Evolutionary conservation across 2,329 filamentous ascomycete species (phyloP), one percentile per base, ranked within the genome.

Genomic region (Fusarium irregulare): DNA sequence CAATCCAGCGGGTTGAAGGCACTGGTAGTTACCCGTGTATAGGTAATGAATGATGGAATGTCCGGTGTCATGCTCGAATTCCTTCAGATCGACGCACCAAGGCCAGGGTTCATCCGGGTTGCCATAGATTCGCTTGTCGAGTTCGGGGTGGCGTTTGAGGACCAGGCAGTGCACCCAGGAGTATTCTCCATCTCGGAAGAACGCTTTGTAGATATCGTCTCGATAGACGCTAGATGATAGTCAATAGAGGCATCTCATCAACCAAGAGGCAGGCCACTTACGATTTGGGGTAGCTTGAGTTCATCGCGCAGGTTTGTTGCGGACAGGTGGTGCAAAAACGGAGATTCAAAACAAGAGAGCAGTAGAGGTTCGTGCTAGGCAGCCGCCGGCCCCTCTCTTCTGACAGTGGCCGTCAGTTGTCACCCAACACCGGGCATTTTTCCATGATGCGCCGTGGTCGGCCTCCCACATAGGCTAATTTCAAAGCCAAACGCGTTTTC

Each of bases 1-100:
- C n/a, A n/a, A n/a, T n/a, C n/a, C n/a, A n/a, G n/a, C n/a, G n/a
- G n/a, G n/a, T n/a, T n/a, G n/a, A n/a, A n/a, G 20, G 20, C 20
- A 5, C 21, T 21, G 28, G 11, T 71, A 68, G 1, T 7, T 46
- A 3, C 48, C 63, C 3, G 62, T 34, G 14, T 41, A 47, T 0
- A 66, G 11, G 11, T 37, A 70, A 11, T 70, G 55, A 2, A 70
- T 20, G 7, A 70, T 13, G 1, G 51, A 10, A 10, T 62, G 30
- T 12, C 50, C 50, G 7, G n/a, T 59, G 5, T 20, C 18, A 1
- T 13, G 10, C 2, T 21, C 28, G 25, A 59, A 20, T 2, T 45
- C 23, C 3, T 28, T 25, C 28, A 59, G 3, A 9, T 50, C 14
- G 0, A 32, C 1, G 20, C 4, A 13, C 16, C 32, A 4, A 18